Evolutionary conservation across 2,329 filamentous ascomycete genomes (phyloP).

Genomic region (Ophiostoma ips): DNA sequence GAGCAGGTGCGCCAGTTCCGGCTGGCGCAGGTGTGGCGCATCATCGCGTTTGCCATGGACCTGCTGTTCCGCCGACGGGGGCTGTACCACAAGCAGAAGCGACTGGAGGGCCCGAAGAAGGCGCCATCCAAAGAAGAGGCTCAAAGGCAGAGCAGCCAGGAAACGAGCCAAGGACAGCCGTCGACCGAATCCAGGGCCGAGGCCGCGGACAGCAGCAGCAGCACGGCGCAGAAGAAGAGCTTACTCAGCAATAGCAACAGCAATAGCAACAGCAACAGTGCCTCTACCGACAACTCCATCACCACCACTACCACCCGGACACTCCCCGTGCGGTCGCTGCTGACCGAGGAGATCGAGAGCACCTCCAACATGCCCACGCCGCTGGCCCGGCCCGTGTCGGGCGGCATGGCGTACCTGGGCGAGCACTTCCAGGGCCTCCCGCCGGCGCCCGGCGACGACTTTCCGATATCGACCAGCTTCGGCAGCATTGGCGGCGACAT

Average conservation of each 20-base stretch:
- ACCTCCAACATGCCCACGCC: conserved; percentile 50
- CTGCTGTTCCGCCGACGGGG: conserved; percentile 40
- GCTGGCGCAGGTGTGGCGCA: conserved; percentile 50
- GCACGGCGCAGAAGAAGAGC: background rate
- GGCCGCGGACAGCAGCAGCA: background rate
- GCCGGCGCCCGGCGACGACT: background rate
- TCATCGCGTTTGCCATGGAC: conserved; percentile 41
- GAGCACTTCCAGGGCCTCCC: background rate
- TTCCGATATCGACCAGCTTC: background rate
- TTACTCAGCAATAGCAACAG: background rate
- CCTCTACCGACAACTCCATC: background rate
- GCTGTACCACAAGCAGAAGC: conserved; percentile 40
- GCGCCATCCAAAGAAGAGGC: background rate
- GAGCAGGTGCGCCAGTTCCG: conserved; percentile 43
- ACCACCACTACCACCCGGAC: background rate
- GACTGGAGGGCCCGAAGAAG: conserved; percentile 19
- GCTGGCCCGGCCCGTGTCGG: conserved; percentile 34
- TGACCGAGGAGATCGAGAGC: conserved; percentile 44
- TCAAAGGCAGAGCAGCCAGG: background rate
- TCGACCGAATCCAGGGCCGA: background rate
- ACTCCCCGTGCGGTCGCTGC: conserved; percentile 28
- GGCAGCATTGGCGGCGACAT: conserved; percentile 15
- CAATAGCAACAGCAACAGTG: background rate
- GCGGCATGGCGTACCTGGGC: background rate
- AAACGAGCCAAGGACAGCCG: too few relatives aligned